These are phyloP conservation scores for Malassezia dermatis DNA, from an alignment of 1,284 basidiomycete genomes.

Conservation along the genomic window DNA sequence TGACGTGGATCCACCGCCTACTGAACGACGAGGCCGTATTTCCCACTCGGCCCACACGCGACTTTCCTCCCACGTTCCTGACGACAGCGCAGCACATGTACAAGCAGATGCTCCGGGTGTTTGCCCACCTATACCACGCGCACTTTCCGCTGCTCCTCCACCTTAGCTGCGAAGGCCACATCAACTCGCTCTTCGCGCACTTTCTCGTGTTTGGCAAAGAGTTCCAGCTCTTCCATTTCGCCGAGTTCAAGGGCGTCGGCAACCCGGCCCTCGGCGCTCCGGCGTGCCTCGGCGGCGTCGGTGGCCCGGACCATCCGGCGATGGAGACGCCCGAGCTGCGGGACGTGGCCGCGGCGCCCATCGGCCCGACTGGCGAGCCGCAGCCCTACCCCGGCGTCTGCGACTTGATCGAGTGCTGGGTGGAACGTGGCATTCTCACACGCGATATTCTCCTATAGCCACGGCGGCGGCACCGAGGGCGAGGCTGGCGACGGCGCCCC, in stretches of 20 bases:
- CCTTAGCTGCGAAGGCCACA: slow-evolving; percentile 86
- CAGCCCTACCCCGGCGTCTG: slow-evolving; percentile 57
- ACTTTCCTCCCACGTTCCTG: slow-evolving; percentile 80
- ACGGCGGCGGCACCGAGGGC: neutral
- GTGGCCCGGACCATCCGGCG: slow-evolving; percentile 9
- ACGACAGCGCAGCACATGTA: slow-evolving; percentile 92
- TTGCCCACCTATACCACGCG: slow-evolving; percentile 93
- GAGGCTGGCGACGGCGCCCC: neutral
- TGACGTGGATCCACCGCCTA: slow-evolving; percentile 93
- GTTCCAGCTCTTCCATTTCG: slow-evolving; percentile 66
- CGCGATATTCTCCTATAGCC: slow-evolving; percentile 22
- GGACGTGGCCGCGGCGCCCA: neutral
- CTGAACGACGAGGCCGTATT: slow-evolving; percentile 85
- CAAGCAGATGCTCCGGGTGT: slow-evolving; percentile 88
- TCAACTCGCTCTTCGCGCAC: slow-evolving; percentile 95
- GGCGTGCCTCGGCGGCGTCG: slow-evolving; percentile 15
- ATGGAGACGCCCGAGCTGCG: slow-evolving; percentile 5
- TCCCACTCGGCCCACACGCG: slow-evolving; percentile 87
- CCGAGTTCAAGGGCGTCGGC: slow-evolving; percentile 59
- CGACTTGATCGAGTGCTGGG: slow-evolving; percentile 78
- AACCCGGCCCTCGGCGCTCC: slow-evolving; percentile 11
- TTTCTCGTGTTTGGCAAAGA: slow-evolving; percentile 64
- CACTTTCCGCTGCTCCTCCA: slow-evolving; percentile 85
- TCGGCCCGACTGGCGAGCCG: slow-evolving; percentile 7
- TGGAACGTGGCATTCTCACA: slow-evolving; percentile 65